Percentiles rank a stretch among this genome's conserved stretches.
Evolutionary conservation across 2,329 filamentous ascomycete genomes (phyloP).

Genomic region (Colletotrichum endophyticum): DNA sequence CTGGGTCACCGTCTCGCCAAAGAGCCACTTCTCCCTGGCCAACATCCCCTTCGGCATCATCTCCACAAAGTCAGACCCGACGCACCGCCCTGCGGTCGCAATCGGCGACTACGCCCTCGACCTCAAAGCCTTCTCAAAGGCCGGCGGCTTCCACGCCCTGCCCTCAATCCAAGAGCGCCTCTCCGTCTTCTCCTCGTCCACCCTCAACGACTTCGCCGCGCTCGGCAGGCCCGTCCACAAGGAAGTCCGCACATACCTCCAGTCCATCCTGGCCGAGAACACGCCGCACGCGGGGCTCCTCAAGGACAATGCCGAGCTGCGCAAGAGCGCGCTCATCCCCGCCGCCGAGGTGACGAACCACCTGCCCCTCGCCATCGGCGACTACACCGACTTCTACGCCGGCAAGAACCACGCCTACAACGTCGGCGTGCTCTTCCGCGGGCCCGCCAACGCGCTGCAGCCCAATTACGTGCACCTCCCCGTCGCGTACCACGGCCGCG

Average conservation of each 20-base stretch:
- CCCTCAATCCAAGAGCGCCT: constrained; percentile 29
- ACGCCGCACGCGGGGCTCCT: constrained; percentile 42
- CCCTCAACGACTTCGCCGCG: constrained; percentile 73
- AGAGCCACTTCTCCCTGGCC: constrained; percentile 69
- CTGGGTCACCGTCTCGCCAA: constrained; percentile 36
- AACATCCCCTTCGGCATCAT: constrained; percentile 89
- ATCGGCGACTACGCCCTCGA: constrained; percentile 78
- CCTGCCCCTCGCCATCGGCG: constrained; percentile 77
- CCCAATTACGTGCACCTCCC: constrained; percentile 83
- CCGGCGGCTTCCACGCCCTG: constrained; percentile 41
- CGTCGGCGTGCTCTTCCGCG: constrained; percentile 75
- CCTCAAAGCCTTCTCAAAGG: constrained; percentile 62
- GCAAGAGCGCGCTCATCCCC: constrained; percentile 30
- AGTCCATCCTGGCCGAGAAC: constrained; percentile 62
- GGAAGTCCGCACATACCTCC: constrained; percentile 73
- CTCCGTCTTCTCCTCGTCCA: constrained; percentile 46
- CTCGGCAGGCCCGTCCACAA: constrained; percentile 73
- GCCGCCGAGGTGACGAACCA: constrained; percentile 64
- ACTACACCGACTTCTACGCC: constrained; percentile 87
- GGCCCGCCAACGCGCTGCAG: constrained; percentile 74
- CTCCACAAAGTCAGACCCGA: constrained; percentile 60
- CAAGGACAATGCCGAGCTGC: constrained; percentile 38
- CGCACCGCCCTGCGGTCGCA: constrained; percentile 70
- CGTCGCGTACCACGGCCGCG: constrained; percentile 81
- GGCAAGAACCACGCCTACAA: constrained; percentile 78